Conservation (phyloP, 2,329 filamentous ascomycete genomes). For the Neofusicoccum sp. region DNA sequence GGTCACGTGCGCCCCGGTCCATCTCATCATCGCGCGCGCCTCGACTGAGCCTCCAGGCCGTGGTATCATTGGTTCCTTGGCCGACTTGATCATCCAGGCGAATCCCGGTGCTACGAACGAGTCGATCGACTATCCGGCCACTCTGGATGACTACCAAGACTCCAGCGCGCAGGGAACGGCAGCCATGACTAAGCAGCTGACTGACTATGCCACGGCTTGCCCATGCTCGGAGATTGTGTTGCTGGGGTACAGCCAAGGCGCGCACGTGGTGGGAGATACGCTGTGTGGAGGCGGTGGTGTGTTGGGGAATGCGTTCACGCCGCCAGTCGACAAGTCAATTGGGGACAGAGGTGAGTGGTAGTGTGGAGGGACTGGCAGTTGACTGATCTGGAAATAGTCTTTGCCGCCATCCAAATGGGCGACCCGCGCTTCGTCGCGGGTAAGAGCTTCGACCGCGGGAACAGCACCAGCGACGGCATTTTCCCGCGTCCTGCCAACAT, state of each 20-base stretch:
- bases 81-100: not conserved
- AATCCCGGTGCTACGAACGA: conserved; percentile 12
- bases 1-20: conserved; percentile 4
- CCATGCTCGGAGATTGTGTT: conserved; percentile 33
- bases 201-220: conserved; percentile 24
- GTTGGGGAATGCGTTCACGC: not conserved
- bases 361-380: not conserved
- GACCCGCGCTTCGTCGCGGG: conserved; percentile 4
- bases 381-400: not conserved
- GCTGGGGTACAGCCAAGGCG: conserved; percentile 37
- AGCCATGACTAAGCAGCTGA: not conserved
- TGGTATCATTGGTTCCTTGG: conserved; percentile 3
- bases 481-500: conserved; percentile 8
- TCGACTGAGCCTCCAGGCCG: not conserved
- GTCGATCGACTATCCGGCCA: conserved; percentile 10
- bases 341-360: not conserved
- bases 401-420: conserved; percentile 5
- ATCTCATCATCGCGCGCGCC: conserved; percentile 12
- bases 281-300: conserved; percentile 24
- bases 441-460: conserved; percentile 5
- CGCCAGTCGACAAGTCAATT: conserved; percentile 2
- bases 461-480: not conserved
- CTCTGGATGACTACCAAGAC: not conserved
- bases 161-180: not conserved
- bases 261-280: conserved; percentile 33